Percentiles rank a stretch among this genome's conserved stretches.
Conservation (phyloP, 78 protist species). For the Polysphondylium violaceum region DNA sequence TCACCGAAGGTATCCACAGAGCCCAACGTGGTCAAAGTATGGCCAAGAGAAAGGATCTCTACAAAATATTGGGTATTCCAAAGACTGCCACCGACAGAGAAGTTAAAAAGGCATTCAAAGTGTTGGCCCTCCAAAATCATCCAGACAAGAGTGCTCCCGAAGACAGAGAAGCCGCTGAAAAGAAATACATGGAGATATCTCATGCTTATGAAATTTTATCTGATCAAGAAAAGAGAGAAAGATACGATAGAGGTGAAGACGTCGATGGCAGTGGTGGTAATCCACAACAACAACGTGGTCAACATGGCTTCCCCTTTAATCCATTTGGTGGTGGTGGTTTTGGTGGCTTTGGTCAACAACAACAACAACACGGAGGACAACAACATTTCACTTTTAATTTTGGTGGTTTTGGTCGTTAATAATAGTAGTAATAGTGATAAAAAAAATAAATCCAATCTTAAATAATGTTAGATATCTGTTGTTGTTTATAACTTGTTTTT, state of each 20-base stretch:
- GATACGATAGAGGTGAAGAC: constrained; percentile 86
- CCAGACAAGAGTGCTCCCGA: constrained; percentile 78
- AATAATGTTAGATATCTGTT: too few species aligned
- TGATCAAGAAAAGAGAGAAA: constrained; percentile 83
- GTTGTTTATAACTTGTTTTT: too few species aligned
- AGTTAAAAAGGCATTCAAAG: constrained; percentile 83
- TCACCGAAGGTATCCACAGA: constrained; percentile 54
- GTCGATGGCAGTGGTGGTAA: constrained; percentile 13
- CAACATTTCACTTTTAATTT: constrained; percentile 22
- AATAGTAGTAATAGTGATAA: too few species aligned
- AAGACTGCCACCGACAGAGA: constrained; percentile 43
- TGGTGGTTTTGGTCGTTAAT: constrained; percentile 17
- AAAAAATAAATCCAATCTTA: too few species aligned
- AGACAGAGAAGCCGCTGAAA: constrained; percentile 79
- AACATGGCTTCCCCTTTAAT: constrained; percentile 39
- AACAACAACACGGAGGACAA: constrained; percentile 33
- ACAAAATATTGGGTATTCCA: constrained; percentile 70
- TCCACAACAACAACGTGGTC: constrained; percentile 5
- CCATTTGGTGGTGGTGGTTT: constrained; percentile 4
- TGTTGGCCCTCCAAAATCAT: constrained; percentile 73
- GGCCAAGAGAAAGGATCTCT: constrained; percentile 54
- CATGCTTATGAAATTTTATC: constrained; percentile 83
- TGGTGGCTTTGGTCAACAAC: constrained; percentile 32
- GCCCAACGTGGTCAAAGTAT: constrained; percentile 53
- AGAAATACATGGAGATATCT: constrained; percentile 85